Conservation (phyloP, 306 rosid species). For the Vigna unguiculata region DNA sequence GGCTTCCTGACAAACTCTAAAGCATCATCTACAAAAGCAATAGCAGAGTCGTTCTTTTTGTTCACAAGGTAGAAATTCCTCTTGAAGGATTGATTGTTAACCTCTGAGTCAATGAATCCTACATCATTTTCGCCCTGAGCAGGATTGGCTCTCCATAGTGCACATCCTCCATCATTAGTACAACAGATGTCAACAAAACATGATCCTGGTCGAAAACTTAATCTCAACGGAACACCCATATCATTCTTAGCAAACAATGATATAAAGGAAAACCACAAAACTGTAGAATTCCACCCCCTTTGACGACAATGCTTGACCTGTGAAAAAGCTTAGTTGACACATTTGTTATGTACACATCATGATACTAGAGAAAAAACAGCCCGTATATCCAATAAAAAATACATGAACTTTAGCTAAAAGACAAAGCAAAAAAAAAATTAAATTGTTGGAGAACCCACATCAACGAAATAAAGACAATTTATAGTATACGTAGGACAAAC, state of each 20-base stretch:
- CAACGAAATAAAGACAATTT: no score
- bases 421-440: conserved; percentile 18
- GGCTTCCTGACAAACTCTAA: conserved; percentile 86
- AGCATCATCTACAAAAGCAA: conserved; percentile 84
- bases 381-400: conserved; percentile 40
- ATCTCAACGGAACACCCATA: conserved; percentile 73
- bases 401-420: conserved; percentile 21
- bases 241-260: conserved; percentile 84
- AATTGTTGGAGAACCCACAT: no score
- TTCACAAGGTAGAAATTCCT: conserved; percentile 74
- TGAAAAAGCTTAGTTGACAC: conserved; percentile 36
- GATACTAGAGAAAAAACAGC: conserved; percentile 34
- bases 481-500: no score
- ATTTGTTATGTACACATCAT: conserved; percentile 17
- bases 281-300: conserved; percentile 72
- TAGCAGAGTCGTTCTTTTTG: conserved; percentile 79
- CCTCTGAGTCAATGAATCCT: conserved; percentile 69
- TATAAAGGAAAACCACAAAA: conserved; percentile 79
- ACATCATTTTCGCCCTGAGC: conserved; percentile 56
- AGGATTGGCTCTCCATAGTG: conserved; percentile 74
- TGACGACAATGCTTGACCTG: conserved; percentile 74
- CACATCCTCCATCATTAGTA: conserved; percentile 60
- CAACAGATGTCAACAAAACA: conserved; percentile 79
- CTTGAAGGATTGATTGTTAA: conserved; percentile 61
- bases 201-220: conserved; percentile 75